These are phyloP conservation scores for Heliamphora pulchella DNA, from an alignment of 179 eudicot species.

Conservation along the genomic window DNA sequence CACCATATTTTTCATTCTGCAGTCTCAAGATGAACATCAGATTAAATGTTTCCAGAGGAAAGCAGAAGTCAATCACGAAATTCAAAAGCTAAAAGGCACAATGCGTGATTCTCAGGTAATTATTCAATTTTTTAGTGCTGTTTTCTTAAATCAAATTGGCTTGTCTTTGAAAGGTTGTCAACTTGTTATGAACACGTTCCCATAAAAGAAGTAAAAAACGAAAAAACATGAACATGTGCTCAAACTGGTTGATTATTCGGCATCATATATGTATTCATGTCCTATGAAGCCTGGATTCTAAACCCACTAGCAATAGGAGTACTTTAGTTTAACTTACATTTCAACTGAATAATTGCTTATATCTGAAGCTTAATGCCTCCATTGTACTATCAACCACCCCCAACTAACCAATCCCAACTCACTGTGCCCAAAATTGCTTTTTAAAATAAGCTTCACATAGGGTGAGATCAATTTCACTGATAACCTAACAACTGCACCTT, in stretches of 20 bases:
- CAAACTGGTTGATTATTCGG: background rate
- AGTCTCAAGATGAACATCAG: conserved; percentile 88
- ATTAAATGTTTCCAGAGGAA: conserved; percentile 77
- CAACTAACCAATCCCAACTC: too few species aligned
- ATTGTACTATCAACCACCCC: too few species aligned
- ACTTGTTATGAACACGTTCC: background rate
- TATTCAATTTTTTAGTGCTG: background rate
- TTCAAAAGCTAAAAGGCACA: conserved; percentile 84
- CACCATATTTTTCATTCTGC: conserved; percentile 13
- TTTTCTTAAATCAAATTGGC: background rate
- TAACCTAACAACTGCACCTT: too few species aligned
- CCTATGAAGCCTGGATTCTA: background rate
- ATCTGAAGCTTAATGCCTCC: background rate
- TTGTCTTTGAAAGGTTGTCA: background rate
- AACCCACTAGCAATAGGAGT: conserved; percentile 1
- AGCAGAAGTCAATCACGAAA: conserved; percentile 95
- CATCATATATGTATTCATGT: background rate
- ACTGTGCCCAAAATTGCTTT: too few species aligned
- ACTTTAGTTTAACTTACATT: background rate
- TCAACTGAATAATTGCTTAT: background rate
- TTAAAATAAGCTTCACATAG: too few species aligned
- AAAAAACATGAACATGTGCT: background rate
- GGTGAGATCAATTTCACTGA: too few species aligned
- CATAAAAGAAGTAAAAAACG: background rate
- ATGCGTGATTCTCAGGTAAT: conserved; percentile 98